Evolutionary conservation across 1,139 yeast species (phyloP), one percentile per base, ranked within the genome.

Genomic region (Magnusiomyces paraingens): DNA sequence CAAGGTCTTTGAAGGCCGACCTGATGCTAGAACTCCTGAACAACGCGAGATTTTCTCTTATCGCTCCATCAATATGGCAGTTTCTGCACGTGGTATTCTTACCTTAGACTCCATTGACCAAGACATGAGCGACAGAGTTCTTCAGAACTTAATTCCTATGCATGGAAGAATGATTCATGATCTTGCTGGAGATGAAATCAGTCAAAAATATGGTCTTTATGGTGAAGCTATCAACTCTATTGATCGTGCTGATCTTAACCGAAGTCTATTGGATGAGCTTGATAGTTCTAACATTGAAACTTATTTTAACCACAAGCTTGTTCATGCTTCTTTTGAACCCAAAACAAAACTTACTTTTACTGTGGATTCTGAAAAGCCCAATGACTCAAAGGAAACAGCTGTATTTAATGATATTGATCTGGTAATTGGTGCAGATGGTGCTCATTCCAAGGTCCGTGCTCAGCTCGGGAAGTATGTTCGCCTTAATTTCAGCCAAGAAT

Each of bases 151-250:
- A 18, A 84, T 87, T 39, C 96, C 96, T 2, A 86, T 91, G 91
- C 71, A 79, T 50, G 97, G 96, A 1, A 74, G 97, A 47, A 90
- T 90, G 97, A 83, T 91, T 55, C 97, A 91, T 66, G 84, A 84
- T 61, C 54, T 70, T 20, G 64, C 75, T 11, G 96, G 95, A 0
- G 70, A 71, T 38, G 84, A 82, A 65, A 82, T 78, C 58, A 76
- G 87, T 35, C 96, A 89, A 64, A 63, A 74, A 45, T 91, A 91
- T 66, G 96, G 96, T 2, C 72, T 87, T n/a, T 79, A 82, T 64
- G 95, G 95, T 12, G 95, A 88, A 66, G 73, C 82, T 51, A 91
- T 90, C 68, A 87, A 89, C 67, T 86, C 96, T 1, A 88, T 91
- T 55, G 95, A 89, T 66, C 75, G 97, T 53, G 77, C 83, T 0